Evolutionary conservation across 108 stramenopile genomes (phyloP).

Genomic region (Cylindrotheca fusiformis): DNA sequence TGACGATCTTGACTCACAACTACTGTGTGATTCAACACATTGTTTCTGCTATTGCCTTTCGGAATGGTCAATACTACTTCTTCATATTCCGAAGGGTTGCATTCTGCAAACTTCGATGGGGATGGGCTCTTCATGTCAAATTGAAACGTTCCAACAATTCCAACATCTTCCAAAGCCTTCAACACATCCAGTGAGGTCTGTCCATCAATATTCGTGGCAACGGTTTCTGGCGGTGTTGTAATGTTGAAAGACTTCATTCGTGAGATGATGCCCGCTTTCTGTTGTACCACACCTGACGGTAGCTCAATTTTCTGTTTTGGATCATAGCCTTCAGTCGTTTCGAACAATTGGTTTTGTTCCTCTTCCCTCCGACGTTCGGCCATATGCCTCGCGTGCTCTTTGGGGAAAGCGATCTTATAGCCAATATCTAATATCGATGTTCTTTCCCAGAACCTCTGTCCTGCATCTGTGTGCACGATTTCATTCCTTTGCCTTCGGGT

Average conservation of each 20-base stretch:
- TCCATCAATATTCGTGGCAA: conserved; percentile 16
- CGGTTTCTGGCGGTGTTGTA: not conserved
- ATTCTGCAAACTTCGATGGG: conserved; percentile 7
- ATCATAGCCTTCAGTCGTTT: too few species aligned
- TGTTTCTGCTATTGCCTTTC: not conserved
- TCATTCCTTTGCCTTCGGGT: not conserved
- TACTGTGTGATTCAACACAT: not conserved
- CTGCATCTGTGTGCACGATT: not conserved
- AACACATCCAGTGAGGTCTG: conserved; percentile 23
- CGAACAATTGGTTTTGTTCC: not conserved
- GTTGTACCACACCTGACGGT: not conserved
- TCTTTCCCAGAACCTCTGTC: not conserved
- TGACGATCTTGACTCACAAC: conserved; percentile 23
- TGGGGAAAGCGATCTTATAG: conserved; percentile 10
- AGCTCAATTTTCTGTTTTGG: too few species aligned
- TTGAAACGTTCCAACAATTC: conserved; percentile 18
- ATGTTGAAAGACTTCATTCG: conserved; percentile 20
- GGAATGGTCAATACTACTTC: not conserved
- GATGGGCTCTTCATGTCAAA: conserved; percentile 25
- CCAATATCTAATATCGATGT: not conserved
- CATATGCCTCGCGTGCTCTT: not conserved
- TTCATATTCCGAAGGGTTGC: conserved; percentile 5
- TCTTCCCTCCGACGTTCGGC: not conserved
- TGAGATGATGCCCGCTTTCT: conserved; percentile 4
- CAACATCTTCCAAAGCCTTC: conserved; percentile 25